Base-by-base conservation (phyloP, 257 asterid genomes). In the Ballota nigra region DNA sequence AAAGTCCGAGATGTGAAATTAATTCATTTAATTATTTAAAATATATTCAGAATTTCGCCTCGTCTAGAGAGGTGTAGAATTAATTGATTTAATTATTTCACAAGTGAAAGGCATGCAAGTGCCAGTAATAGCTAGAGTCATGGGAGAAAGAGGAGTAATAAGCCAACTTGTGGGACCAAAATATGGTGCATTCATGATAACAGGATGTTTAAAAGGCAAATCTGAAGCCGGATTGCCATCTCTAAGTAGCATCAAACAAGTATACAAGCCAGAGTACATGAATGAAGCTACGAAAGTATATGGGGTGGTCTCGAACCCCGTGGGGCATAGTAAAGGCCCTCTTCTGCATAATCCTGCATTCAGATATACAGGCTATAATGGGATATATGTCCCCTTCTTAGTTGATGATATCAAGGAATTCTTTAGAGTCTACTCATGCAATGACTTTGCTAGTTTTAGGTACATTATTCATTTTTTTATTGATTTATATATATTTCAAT, bases 401-500 rank as follows among this genome's bases (percentile, higher is more conserved):
- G 93, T 89, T 38, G 91, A 87, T 64, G 83, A 89, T 40, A 11
- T 89, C 70, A 80, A 72, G 60, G 88, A 89, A 20, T 89, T 89
- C 75, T 83, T 89, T 63, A 72, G 83, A 62, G 91, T 86, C 11
- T 89, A 83, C 76, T 85, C 93, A 1, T 73, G 86, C 77, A 61
- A 15, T 23, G 93, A 86, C 73, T 89, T 86, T 78, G 86, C 87
- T 53, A 91, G 93, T 53, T 89, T 89, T 80, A 89, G 96, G 96
- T 89, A 75, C 53, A 28, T 20, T 51, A n/a, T n/a, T n/a, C 47
- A 6, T 22, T 28, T 28, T 41, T 18, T 4, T 3, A 26, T 26
- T 1, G 8, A n/a, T n/a, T n/a, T n/a, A n/a, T 52, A 34, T 16
- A 23, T 38, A 52, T 49, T 47, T 24, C 55, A 7, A n/a, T 18